Percentiles rank a stretch among this genome's conserved stretches.
phyloP scores from a whole-genome alignment of 352 stramenopile species.

The Pythium rishiriense region DNA sequence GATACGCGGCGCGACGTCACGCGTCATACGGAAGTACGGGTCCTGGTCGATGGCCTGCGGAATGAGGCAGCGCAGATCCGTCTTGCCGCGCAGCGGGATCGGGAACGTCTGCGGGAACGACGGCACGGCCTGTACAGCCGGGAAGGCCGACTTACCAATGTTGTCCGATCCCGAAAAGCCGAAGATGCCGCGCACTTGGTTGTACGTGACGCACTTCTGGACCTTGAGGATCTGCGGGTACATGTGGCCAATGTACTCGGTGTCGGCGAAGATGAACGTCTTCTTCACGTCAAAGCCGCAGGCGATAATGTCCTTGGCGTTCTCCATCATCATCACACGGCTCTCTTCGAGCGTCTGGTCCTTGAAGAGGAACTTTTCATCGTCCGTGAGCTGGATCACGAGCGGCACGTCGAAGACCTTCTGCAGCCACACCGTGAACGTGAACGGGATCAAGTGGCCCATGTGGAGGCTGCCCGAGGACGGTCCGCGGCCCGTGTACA shows the following conservation, averaged over 20 bases:
- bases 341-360: slow-evolving; percentile 90
- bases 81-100: slow-evolving; percentile 79
- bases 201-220: slow-evolving; percentile 98
- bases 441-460: slow-evolving; percentile 99
- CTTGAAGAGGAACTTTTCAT: slow-evolving; percentile 99
- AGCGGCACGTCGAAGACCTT: slow-evolving; percentile 98
- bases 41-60: slow-evolving; percentile 99
- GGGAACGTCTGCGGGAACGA: slow-evolving; percentile 98
- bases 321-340: slow-evolving; percentile 96
- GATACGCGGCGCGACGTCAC: slow-evolving; percentile 98
- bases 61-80: slow-evolving; percentile 97
- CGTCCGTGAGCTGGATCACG: slow-evolving; percentile 99
- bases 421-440: slow-evolving; percentile 99
- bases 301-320: slow-evolving; percentile 99
- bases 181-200: slow-evolving; percentile 98
- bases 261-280: slow-evolving; percentile 99
- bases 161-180: slow-evolving; percentile 98
- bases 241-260: slow-evolving; percentile 99
- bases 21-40: slow-evolving; percentile 98
- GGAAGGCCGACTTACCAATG: slow-evolving; percentile 99
- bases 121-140: slow-evolving; percentile 96
- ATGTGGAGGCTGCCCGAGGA: slow-evolving; percentile 98
- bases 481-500: slow-evolving; percentile 99
- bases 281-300: slow-evolving; percentile 96
- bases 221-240: slow-evolving; percentile 99